phyloP scores from a whole-genome alignment of 805 yeast species.

The Kregervanrija fluxuum region DNA sequence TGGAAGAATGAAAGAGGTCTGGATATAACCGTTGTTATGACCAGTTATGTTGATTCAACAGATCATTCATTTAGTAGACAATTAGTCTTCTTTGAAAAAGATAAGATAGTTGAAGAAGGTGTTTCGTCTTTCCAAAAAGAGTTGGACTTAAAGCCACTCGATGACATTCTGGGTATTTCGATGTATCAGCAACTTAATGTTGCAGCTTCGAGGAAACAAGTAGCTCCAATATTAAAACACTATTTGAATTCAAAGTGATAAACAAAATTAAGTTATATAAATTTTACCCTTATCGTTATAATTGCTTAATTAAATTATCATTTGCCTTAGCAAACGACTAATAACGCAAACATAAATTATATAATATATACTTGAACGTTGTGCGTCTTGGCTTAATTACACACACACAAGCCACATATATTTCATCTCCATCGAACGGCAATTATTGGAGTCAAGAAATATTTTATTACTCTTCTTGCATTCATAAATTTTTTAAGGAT shows the following conservation, averaged over 20 bases:
- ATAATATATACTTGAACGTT: too few species aligned
- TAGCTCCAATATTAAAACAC: constrained; percentile 53
- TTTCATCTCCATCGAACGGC: too few species aligned
- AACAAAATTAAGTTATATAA: neutral
- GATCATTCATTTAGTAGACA: constrained; percentile 35
- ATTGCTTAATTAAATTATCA: neutral
- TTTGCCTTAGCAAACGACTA: neutral
- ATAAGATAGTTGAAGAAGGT: constrained; percentile 10
- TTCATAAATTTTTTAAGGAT: too few species aligned
- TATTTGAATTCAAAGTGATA: constrained; percentile 1
- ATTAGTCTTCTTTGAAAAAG: constrained; percentile 25
- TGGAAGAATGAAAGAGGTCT: constrained; percentile 27
- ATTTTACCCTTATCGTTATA: neutral
- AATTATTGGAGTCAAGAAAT: too few species aligned
- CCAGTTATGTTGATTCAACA: constrained; percentile 29
- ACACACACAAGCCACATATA: too few species aligned
- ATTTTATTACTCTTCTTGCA: too few species aligned
- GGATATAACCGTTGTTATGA: constrained; percentile 41
- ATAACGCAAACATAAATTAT: neutral
- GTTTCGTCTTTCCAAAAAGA: constrained; percentile 14
- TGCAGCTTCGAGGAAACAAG: constrained; percentile 75
- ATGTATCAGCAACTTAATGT: constrained; percentile 35
- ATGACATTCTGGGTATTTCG: constrained; percentile 24
- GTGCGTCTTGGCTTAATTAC: too few species aligned
- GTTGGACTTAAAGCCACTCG: constrained; percentile 18